Base-by-base conservation (phyloP, 129 eudicot genomes). In the Apium graveolens region DNA sequence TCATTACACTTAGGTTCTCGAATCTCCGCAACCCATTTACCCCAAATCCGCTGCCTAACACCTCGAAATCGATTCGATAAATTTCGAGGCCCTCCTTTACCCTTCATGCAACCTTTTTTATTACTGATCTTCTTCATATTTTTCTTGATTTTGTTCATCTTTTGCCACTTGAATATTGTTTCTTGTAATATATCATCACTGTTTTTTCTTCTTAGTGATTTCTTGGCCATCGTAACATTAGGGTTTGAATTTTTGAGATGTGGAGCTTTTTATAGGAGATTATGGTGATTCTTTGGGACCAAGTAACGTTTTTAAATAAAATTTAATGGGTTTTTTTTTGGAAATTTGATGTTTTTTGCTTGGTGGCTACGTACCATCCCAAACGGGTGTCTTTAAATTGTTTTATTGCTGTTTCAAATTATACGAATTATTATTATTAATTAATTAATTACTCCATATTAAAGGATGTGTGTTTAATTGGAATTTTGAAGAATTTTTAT, bases 21-120 rank as follows among this genome's bases (percentile, higher is more conserved):
- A 62, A 86, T 86, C 68, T 86, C 89, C 0, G 89, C 89, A 11
- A 86, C 89, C 87, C 89, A 86, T 60, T 86, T 86, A 4, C 90
- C 90, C 87, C 90, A 83, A 37, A 43, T 79, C 82, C 90, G 83
- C 72, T 86, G 90, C 44, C 90, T 49, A 18, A 86, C 90, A 0
- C 90, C 90, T 63, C 87, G 76, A 51, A 69, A 86, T 9, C 9
- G 44, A 42, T 81, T 79, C 3, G 70, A 51, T 10, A 62, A 66
- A 78, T 86, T 86, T 8, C 84, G 69, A 6, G 90, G 90, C 6
- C 90, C 90, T 0, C 90, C 90, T 83, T 86, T 86, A 21, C 90
- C 90, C 3, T 35, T 74, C 90, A 86, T 83, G 53, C 90, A 81
- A 21, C 90, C 87, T 75, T 79, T 86, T 18, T 43, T 57, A 9